These are phyloP conservation scores for Fomes fomentarius DNA, from an alignment of 1,284 basidiomycete genomes.

Conservation along the genomic window DNA sequence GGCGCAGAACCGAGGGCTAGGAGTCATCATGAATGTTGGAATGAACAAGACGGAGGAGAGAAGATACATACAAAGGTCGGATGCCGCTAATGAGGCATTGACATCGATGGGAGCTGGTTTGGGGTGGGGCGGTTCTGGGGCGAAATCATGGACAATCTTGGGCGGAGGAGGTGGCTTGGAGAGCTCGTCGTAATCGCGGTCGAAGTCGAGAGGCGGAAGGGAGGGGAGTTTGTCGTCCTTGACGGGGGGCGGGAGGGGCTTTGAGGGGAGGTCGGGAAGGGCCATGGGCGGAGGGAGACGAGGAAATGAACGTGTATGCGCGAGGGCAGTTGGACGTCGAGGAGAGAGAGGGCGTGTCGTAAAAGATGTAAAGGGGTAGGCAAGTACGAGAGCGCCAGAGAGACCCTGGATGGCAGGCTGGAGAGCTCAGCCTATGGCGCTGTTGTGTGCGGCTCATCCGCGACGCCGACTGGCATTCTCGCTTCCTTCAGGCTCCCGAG, in stretches of 20 bases:
- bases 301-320: constrained; percentile 20
- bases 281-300: constrained; percentile 15
- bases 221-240: constrained; percentile 41
- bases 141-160: constrained; percentile 32
- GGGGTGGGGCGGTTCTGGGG: constrained; percentile 18
- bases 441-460: no score
- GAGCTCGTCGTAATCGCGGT: constrained; percentile 28
- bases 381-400: neutral
- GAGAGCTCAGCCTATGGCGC: no score
- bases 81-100: constrained; percentile 33
- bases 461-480: neutral
- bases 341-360: constrained; percentile 1
- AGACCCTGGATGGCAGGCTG: neutral
- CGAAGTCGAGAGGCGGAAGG: constrained; percentile 34
- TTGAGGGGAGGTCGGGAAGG: constrained; percentile 22
- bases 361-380: neutral
- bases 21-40: neutral
- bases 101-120: constrained; percentile 34
- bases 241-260: constrained; percentile 36
- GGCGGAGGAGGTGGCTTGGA: constrained; percentile 39
- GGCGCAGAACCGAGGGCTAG: constrained; percentile 23
- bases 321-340: constrained; percentile 12
- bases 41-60: neutral
- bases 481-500: constrained; percentile 8
- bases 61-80: constrained; percentile 26